phyloP scores from a whole-genome alignment of 441 rosid species.

The Euphorbia schlechtendalii region DNA sequence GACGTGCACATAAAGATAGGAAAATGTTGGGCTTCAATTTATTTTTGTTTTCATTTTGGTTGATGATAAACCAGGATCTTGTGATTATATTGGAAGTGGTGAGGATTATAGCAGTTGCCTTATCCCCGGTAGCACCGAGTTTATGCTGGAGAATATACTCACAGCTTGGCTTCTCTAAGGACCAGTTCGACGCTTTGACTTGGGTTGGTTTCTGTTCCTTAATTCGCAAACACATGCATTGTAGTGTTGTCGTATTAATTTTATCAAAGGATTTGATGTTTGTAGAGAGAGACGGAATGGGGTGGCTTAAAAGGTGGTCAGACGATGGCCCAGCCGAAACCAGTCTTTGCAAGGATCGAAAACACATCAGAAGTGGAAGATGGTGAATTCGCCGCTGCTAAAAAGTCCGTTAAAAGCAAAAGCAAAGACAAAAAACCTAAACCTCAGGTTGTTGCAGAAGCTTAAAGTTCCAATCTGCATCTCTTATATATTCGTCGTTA shows the following conservation, averaged over 20 bases:
- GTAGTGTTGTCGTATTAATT: not conserved
- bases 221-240: too few species aligned
- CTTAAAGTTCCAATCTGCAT: constrained; percentile 20
- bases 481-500: not conserved
- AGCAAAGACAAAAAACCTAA: constrained; percentile 33
- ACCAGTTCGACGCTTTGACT: constrained; percentile 38
- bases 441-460: constrained; percentile 48
- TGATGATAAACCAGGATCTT: constrained; percentile 54
- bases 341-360: constrained; percentile 74
- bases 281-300: constrained; percentile 74
- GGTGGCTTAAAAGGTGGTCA: constrained; percentile 80
- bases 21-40: not conserved
- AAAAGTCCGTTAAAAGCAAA: constrained; percentile 42
- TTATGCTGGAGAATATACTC: constrained; percentile 64
- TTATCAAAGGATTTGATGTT: constrained; percentile 8
- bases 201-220: constrained; percentile 40
- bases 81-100: constrained; percentile 77
- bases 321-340: constrained; percentile 79
- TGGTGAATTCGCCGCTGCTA: constrained; percentile 26
- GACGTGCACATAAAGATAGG: not conserved
- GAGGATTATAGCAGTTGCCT: constrained; percentile 71
- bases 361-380: constrained; percentile 31
- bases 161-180: constrained; percentile 75
- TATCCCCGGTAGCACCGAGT: constrained; percentile 71
- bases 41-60: constrained; percentile 2